These are phyloP conservation scores for Trichosanthes cucumerina DNA, from an alignment of 306 rosid genomes.

Conservation along the genomic window DNA sequence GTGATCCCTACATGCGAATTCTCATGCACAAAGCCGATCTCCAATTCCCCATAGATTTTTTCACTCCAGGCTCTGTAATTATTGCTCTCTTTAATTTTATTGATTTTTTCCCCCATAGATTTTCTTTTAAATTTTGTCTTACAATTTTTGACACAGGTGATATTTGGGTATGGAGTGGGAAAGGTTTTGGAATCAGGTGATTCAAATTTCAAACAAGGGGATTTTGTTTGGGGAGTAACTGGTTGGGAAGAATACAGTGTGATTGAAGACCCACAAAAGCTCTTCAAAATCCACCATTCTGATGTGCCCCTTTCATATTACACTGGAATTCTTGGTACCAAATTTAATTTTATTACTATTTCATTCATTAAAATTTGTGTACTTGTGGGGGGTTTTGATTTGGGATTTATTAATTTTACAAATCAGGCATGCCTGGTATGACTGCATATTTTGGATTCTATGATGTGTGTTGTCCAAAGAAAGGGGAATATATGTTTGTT, in stretches of 20 bases:
- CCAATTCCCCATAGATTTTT: neutral
- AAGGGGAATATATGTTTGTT: neutral
- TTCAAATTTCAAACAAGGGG: conserved; percentile 36
- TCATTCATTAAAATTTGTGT: too few relatives aligned
- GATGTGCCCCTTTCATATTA: conserved; percentile 53
- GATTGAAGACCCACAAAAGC: conserved; percentile 16
- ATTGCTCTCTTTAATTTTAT: too few relatives aligned
- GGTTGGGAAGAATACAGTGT: conserved; percentile 57
- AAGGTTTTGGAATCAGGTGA: conserved; percentile 44
- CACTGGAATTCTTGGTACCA: conserved; percentile 48
- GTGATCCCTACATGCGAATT: conserved; percentile 20
- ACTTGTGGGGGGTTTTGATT: too few relatives aligned
- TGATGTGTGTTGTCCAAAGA: neutral
- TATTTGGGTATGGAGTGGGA: conserved; percentile 34
- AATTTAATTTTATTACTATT: too few relatives aligned
- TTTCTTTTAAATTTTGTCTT: too few relatives aligned
- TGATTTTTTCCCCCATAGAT: too few relatives aligned
- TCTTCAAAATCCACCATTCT: conserved; percentile 33
- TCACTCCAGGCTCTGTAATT: neutral
- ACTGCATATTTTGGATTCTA: neutral
- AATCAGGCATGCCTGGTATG: neutral
- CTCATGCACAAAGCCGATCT: conserved; percentile 18
- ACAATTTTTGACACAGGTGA: conserved; percentile 19
- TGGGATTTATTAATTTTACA: too few relatives aligned
- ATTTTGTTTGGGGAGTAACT: conserved; percentile 49